Conservation (phyloP, 495 filamentous ascomycete genomes). For the Astrocystis sublimbata region DNA sequence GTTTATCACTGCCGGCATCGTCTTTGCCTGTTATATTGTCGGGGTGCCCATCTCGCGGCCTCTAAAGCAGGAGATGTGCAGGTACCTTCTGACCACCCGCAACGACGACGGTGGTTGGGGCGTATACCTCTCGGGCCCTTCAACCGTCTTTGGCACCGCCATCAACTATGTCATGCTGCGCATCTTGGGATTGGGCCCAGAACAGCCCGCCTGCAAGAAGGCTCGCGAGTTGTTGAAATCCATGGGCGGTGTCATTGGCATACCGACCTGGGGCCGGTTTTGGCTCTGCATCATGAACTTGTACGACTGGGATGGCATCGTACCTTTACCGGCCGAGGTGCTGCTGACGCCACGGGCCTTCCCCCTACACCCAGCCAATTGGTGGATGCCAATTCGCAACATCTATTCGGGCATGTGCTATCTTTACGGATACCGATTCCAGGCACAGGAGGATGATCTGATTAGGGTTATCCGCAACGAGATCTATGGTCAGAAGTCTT, state of each 20-base stretch:
- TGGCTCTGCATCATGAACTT: slow-evolving; percentile 74
- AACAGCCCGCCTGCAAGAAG: slow-evolving; percentile 70
- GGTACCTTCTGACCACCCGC: slow-evolving; percentile 75
- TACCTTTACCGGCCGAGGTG: slow-evolving; percentile 76
- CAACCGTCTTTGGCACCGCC: slow-evolving; percentile 74
- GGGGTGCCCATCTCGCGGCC: slow-evolving; percentile 68
- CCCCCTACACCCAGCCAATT: slow-evolving; percentile 79
- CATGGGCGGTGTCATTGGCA: slow-evolving; percentile 71
- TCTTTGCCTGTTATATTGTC: slow-evolving; percentile 75
- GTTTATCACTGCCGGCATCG: slow-evolving; percentile 72
- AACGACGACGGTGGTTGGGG: slow-evolving; percentile 84
- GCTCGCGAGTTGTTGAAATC: slow-evolving; percentile 68
- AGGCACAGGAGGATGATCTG: slow-evolving; percentile 59
- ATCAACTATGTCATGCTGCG: slow-evolving; percentile 77
- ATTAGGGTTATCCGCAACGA: slow-evolving; percentile 67
- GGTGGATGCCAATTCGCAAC: slow-evolving; percentile 86
- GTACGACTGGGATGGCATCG: slow-evolving; percentile 75
- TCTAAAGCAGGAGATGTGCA: slow-evolving; percentile 71
- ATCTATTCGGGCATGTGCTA: slow-evolving; percentile 84
- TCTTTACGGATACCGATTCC: slow-evolving; percentile 67
- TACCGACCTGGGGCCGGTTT: slow-evolving; percentile 82
- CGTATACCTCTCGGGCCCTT: slow-evolving; percentile 79
- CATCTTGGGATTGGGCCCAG: slow-evolving; percentile 67
- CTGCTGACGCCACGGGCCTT: slow-evolving; percentile 83
- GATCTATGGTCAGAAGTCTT: slow-evolving; percentile 66